Percentiles rank a stretch among this genome's conserved stretches.
These are phyloP conservation scores for Miamiensis avidus DNA, from an alignment of 169 alveolate genomes.

Conservation along the genomic window DNA sequence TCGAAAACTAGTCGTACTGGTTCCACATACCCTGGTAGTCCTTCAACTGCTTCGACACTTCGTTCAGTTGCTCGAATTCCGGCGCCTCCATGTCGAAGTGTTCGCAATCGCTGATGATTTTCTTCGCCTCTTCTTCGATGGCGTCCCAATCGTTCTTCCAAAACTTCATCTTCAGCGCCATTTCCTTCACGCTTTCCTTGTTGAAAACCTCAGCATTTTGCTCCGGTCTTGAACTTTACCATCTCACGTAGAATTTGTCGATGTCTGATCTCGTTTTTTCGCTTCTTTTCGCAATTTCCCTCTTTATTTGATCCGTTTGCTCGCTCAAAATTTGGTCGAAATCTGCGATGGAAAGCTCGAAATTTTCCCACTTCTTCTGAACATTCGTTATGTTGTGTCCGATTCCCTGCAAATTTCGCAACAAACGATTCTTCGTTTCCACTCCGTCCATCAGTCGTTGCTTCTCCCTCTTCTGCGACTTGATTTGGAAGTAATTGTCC, in stretches of 20 bases:
- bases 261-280: slow-evolving; percentile 66
- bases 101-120: slow-evolving; percentile 72
- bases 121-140: slow-evolving; percentile 63
- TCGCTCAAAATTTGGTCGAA: slow-evolving; percentile 86
- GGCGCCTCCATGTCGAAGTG: slow-evolving; percentile 78
- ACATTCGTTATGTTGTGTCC: slow-evolving; percentile 76
- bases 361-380: slow-evolving; percentile 88
- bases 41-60: slow-evolving; percentile 20
- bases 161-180: slow-evolving; percentile 80
- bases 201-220: slow-evolving; percentile 50
- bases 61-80: slow-evolving; percentile 56
- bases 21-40: slow-evolving; percentile 18
- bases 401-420: slow-evolving; percentile 77
- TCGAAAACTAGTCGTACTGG: slow-evolving; percentile 31
- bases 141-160: slow-evolving; percentile 80
- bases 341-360: slow-evolving; percentile 78
- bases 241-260: slow-evolving; percentile 84
- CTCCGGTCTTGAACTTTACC: slow-evolving; percentile 86
- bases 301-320: slow-evolving; percentile 79
- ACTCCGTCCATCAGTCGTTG: slow-evolving; percentile 60
- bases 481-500: slow-evolving; percentile 76
- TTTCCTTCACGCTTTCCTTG: slow-evolving; percentile 61
- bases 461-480: slow-evolving; percentile 76
- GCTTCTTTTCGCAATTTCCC: slow-evolving; percentile 80
- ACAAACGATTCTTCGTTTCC: slow-evolving; percentile 71